Conservation (phyloP, 306 rosid genomes). For the Cyamopsis tetragonoloba region DNA sequence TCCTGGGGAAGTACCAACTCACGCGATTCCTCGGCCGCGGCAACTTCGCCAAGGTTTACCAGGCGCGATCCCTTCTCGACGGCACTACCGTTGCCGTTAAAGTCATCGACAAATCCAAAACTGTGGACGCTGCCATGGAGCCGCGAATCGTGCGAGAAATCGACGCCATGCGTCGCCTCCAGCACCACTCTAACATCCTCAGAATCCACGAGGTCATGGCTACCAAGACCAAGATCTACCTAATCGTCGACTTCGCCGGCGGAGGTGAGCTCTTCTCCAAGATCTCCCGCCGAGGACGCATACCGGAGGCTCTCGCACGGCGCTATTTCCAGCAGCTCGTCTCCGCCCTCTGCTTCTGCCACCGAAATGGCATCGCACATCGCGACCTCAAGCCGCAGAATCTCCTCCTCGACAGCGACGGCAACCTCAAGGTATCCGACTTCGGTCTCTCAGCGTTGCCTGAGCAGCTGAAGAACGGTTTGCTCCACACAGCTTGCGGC, state of each 20-base stretch:
- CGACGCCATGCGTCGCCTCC: slow-evolving; percentile 82
- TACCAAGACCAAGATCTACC: slow-evolving; percentile 74
- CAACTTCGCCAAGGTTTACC: slow-evolving; percentile 86
- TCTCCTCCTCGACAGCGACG: slow-evolving; percentile 61
- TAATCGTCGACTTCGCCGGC: slow-evolving; percentile 72
- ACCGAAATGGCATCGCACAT: slow-evolving; percentile 72
- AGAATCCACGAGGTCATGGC: slow-evolving; percentile 84
- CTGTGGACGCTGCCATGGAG: slow-evolving; percentile 60
- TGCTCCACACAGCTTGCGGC: slow-evolving; percentile 89
- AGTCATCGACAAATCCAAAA: slow-evolving; percentile 65
- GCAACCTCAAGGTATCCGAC: slow-evolving; percentile 73
- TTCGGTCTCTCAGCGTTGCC: slow-evolving; percentile 92
- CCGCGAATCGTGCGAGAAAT: slow-evolving; percentile 74
- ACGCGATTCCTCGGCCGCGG: slow-evolving; percentile 70
- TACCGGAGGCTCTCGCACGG: slow-evolving; percentile 49
- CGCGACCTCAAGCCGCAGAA: slow-evolving; percentile 94
- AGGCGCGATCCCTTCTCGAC: slow-evolving; percentile 55
- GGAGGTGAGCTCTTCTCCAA: slow-evolving; percentile 80
- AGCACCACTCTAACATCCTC: slow-evolving; percentile 70
- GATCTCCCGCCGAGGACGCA: slow-evolving; percentile 44
- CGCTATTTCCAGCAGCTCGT: slow-evolving; percentile 75
- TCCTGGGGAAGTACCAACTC: slow-evolving; percentile 68
- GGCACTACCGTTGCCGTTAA: slow-evolving; percentile 64
- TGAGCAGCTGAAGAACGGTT: slow-evolving; percentile 61
- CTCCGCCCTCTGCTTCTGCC: slow-evolving; percentile 73